Evolutionary conservation across 2,329 filamentous ascomycete species (phyloP), one percentile per base, ranked within the genome.

Genomic region (Mariannaea elegans): DNA sequence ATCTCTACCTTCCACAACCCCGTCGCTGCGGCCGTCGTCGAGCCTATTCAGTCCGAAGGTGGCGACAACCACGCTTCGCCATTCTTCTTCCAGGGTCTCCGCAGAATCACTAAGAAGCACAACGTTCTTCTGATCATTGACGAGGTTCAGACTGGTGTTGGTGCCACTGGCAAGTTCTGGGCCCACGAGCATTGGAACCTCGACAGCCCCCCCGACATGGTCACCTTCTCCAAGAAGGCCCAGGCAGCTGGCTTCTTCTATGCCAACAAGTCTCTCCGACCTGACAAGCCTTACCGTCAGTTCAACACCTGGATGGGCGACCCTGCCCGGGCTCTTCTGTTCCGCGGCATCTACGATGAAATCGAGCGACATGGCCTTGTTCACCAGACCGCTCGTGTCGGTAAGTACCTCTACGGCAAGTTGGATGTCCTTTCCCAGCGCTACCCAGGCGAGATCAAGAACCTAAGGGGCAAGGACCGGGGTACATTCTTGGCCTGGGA

Each of bases 301-400:
- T 97, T 97, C 85, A 97, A 97, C 84, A 96, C 93, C 46, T 97
- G 93, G 93, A 95, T 96, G 89, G 93, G 93, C 70, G 93, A 97
- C 80, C 92, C 93, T 10, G 89, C 90, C 13, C 88, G 92, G 62
- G 92, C 90, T 8, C 80, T 97, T 61, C 83, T 97, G 66, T 96
- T 95, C 88, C 87, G 90, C 63, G 90, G 87, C 72, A 96, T 97
- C 78, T 85, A 94, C 74, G 78, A 90, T 60, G 92, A 97, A 80
- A 88, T 96, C 52, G 81, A 92, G 76, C 81, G 87, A 41, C 82
- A 90, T 56, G 85, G 89, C 69, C 84, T 97, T 14, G 92, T 97
- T 32, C 80, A 86, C 71, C 83, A 92, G 78, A 95, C 93, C 2
- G 90, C 91, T 31, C 77, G 79, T 55, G 90, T 91, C 10, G 93